These are phyloP conservation scores for Trypanosomatidae sp. DNA, from an alignment of 208 protist species.

Conservation along the genomic window DNA sequence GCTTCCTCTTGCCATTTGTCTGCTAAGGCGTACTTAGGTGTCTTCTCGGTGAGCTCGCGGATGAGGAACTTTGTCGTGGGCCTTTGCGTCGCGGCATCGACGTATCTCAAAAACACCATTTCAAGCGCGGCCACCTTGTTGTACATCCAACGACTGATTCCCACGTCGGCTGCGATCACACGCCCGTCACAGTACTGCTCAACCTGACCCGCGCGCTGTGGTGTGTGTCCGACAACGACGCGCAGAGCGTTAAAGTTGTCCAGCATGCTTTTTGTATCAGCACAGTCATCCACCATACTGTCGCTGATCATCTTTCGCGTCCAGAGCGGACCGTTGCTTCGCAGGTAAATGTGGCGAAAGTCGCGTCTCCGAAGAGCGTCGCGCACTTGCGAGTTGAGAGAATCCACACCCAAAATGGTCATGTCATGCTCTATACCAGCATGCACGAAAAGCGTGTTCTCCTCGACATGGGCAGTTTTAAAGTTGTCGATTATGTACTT, in stretches of 20 bases:
- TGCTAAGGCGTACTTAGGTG: too few relatives aligned
- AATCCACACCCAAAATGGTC: slow-evolving; percentile 21
- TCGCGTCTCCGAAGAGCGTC: slow-evolving; percentile 32
- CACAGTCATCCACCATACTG: slow-evolving; percentile 47
- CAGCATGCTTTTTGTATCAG: slow-evolving; percentile 33
- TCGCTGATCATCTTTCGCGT: slow-evolving; percentile 66
- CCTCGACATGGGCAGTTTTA: slow-evolving; percentile 46
- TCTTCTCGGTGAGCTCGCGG: too few relatives aligned
- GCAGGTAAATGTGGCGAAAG: slow-evolving; percentile 34
- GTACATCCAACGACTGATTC: slow-evolving; percentile 77
- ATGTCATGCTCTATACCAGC: slow-evolving; percentile 47
- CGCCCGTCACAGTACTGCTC: slow-evolving; percentile 55
- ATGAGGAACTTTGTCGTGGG: slow-evolving; percentile 18
- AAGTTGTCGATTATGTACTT: slow-evolving; percentile 75
- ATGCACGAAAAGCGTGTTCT: slow-evolving; percentile 64
- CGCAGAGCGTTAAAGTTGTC: slow-evolving; percentile 30
- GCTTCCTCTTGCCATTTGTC: too few relatives aligned
- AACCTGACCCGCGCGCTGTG: slow-evolving; percentile 49
- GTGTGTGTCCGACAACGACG: slow-evolving; percentile 87
- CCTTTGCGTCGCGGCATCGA: slow-evolving; percentile 3
- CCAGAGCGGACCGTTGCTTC: slow-evolving; percentile 67
- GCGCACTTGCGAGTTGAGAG: slow-evolving; percentile 47
- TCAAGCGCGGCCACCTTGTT: slow-evolving; percentile 60
- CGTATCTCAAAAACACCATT: slow-evolving; percentile 39
- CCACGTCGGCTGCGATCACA: slow-evolving; percentile 73